Base-by-base conservation (phyloP, 495 filamentous ascomycete genomes). In the Baudoinia panamericana region DNA sequence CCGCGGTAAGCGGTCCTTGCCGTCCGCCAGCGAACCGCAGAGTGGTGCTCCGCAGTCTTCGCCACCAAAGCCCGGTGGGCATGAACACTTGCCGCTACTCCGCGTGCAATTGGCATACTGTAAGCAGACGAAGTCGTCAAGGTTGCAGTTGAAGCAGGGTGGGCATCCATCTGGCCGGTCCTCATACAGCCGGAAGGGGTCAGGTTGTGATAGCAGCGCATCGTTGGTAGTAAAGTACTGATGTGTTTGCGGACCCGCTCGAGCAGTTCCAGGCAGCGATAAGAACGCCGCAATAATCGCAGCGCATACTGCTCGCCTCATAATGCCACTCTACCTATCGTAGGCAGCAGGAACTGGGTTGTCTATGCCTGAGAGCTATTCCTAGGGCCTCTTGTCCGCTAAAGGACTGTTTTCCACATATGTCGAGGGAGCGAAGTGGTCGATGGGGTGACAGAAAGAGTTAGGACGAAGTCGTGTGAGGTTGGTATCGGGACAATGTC, bases 141-240 rank as follows among this genome's bases (percentile, higher is more conserved):
- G 73, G 39, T 93, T 81, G 63, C 90, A 97, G 78, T 97, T 95
- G 70, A 97, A 97, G 63, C 90, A 80, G 16, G 73, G 72, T 7
- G 75, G 75, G 47, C 75, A 78, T 29, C 69, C 63, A 39, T 64
- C 57, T 3, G 74, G 72, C 29, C 75, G 69, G 45, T 78, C 72
- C 41, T 68, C 71, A 55, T 69, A 61, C 21, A 68, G 47, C 11
- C 68, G 67, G 56, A 71, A 66, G 31, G 34, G 24, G 27, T 43
- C 30, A 5, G 17, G 40, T 35, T 43, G 39, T 7, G 22, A 17
- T 3, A 52, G 39, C 10, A 47, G 30, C 61, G 58, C 44, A 55
- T 41, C 19, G 49, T 30, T 29, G 48, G 56, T 36, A 41, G 31
- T 31, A 53, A 54, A 45, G 45, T 48, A 44, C 26, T 52, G 16